Percentiles rank a stretch among this genome's conserved stretches.
These are phyloP conservation scores for Tetracladium setigerum DNA, from an alignment of 495 filamentous ascomycete genomes.

Conservation along the genomic window DNA sequence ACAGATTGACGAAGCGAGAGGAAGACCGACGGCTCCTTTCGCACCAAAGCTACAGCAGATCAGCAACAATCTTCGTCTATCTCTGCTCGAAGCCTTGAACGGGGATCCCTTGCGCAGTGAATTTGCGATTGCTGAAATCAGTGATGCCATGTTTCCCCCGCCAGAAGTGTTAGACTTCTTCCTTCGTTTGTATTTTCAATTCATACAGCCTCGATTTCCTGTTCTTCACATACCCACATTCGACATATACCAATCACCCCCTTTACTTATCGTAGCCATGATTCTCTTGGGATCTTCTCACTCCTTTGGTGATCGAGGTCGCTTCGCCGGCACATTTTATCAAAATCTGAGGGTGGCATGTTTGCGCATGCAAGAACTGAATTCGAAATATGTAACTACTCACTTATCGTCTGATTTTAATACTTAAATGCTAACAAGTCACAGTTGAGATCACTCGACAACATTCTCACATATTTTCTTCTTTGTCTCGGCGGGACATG, in stretches of 20 bases:
- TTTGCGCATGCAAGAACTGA: constrained; percentile 11
- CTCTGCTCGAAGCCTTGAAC: constrained; percentile 8
- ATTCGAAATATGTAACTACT: constrained; percentile 13
- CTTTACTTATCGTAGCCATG: constrained; percentile 21
- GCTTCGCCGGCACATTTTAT: constrained; percentile 19
- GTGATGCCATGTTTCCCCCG: constrained; percentile 13
- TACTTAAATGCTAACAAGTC: neutral
- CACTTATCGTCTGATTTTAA: neutral
- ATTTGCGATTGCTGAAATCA: constrained; percentile 11
- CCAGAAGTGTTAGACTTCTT: constrained; percentile 18
- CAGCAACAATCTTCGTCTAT: constrained; percentile 1
- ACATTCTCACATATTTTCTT: constrained; percentile 21
- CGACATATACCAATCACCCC: constrained; percentile 12
- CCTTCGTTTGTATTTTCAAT: constrained; percentile 19
- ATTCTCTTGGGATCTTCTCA: constrained; percentile 22
- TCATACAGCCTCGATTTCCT: constrained; percentile 23
- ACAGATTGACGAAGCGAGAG: constrained; percentile 12
- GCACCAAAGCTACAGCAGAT: neutral
- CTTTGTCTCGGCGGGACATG: constrained; percentile 21
- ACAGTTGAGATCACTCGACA: constrained; percentile 18
- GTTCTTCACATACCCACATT: constrained; percentile 24
- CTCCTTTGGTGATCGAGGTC: constrained; percentile 13
- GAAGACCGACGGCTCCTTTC: neutral
- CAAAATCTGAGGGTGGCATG: constrained; percentile 16
- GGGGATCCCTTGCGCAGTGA: constrained; percentile 9